A percentile compares a stretch with the other conserved stretches of the same genome.
Evolutionary conservation across 1,139 yeast genomes (phyloP).

Genomic region (Nakaseomyces kungkrabaensis): DNA sequence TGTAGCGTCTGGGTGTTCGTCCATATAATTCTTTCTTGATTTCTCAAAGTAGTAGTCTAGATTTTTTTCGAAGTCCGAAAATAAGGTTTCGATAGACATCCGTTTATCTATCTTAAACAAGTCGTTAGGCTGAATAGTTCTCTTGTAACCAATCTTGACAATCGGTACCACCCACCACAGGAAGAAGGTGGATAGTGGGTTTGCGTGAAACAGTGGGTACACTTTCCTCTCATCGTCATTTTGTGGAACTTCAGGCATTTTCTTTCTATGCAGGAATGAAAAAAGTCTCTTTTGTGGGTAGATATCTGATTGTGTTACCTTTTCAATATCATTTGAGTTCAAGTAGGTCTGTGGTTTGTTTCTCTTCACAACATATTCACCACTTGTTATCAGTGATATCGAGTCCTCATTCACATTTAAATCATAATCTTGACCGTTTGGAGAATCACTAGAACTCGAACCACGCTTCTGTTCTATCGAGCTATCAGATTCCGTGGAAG

Average conservation of each 20-base stretch:
- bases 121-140: slow-evolving; percentile 59
- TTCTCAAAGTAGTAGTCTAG: slow-evolving; percentile 33
- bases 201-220: slow-evolving; percentile 35
- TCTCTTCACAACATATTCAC: slow-evolving; percentile 18
- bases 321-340: slow-evolving; percentile 26
- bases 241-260: slow-evolving; percentile 45
- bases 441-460: not conserved
- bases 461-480: not conserved
- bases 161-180: slow-evolving; percentile 55
- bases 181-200: slow-evolving; percentile 33
- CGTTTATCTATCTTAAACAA: slow-evolving; percentile 45
- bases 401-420: not conserved
- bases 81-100: slow-evolving; percentile 41
- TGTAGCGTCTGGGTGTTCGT: slow-evolving; percentile 28
- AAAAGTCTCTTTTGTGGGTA: slow-evolving; percentile 34
- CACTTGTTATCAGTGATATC: slow-evolving; percentile 9
- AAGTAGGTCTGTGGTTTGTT: slow-evolving; percentile 26
- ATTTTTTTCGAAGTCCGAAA: slow-evolving; percentile 33
- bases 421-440: not conserved
- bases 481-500: not conserved
- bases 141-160: slow-evolving; percentile 51
- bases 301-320: slow-evolving; percentile 25
- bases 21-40: slow-evolving; percentile 23
- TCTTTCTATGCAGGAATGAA: slow-evolving; percentile 33
- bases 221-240: slow-evolving; percentile 38